phyloP scores from a whole-genome alignment of 163 green algal species.

The Scenedesmus sp. region DNA sequence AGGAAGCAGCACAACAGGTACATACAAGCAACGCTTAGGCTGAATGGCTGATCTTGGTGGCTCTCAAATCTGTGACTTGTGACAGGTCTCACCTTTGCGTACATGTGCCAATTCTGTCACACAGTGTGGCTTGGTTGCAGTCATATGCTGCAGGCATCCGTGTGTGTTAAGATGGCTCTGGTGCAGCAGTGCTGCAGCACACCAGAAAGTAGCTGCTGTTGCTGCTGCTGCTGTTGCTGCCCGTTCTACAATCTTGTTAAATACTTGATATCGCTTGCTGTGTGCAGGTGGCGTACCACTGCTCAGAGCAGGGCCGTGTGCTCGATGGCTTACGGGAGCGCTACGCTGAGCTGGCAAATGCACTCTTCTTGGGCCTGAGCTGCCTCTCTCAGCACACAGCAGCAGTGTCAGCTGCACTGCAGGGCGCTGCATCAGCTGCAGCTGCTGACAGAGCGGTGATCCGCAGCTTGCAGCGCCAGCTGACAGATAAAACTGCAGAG shows the following conservation, averaged over 20 bases:
- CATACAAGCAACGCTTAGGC: not conserved
- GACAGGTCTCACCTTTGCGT: too few species aligned
- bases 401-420: not conserved
- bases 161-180: not conserved
- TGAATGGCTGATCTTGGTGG: not conserved
- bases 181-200: not conserved
- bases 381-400: not conserved
- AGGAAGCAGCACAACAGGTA: slow-evolving; percentile 38
- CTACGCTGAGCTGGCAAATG: slow-evolving; percentile 34
- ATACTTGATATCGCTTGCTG: not conserved
- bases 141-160: not conserved
- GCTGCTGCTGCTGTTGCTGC: not conserved
- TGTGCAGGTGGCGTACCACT: slow-evolving; percentile 35
- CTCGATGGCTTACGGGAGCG: slow-evolving; percentile 18
- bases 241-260: not conserved
- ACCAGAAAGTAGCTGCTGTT: not conserved
- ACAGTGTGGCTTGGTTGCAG: not conserved
- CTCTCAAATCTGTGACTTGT: too few species aligned
- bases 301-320: slow-evolving; percentile 16
- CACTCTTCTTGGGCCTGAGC: not conserved
- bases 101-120: too few species aligned
- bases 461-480: not conserved
- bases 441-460: not conserved
- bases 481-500: not conserved
- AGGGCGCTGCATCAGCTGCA: slow-evolving; percentile 2